Evolutionary conservation across 2,329 filamentous ascomycete species (phyloP), one percentile per base, ranked within the genome.

Genomic region (Didymosphaeria variabile): DNA sequence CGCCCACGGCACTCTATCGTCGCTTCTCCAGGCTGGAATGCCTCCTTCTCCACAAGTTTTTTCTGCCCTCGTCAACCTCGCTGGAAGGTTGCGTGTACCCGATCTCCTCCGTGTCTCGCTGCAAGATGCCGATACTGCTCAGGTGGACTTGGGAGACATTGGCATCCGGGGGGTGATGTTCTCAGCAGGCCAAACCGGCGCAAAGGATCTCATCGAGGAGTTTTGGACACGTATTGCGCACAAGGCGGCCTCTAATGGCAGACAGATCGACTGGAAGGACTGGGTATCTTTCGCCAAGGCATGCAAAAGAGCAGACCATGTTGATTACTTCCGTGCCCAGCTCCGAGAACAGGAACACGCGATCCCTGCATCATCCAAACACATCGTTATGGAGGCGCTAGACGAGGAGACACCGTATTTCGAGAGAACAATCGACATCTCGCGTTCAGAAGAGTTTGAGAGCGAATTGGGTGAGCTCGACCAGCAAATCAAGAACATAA

Each of bases 221-320:
- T 60, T 67, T n/a, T 79, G 77, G 77, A 58, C 61, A 2, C 55
- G 53, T 5, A 63, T 77, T 32, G 71, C 72, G 21, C 61, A 61
- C 8, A 42, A 52, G 17, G 69, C 72, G 13, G 68, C 74, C 50
- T 50, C 46, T 2, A 62, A 73, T 21, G 70, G 71, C 47, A 49
- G 50, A 17, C 62, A 64, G 32, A 66, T 77, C 26, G 49, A 59
- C 3, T 60, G 67, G 34, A 61, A 62, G 42, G 76, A 79, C 61
- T 79, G 77, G 77, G 59, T 71, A 5, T 70, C 71, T 10, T 62
- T 79, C 47, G 70, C 71, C 21, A 72, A 66, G 60, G 77, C 76
- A 31, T 75, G 73, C 57, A 68, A 67, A 57, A 57, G 67, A 53
- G 66, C 71, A n/a, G 55, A 61, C 1, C 58, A 67, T 23, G 19